A percentile compares a stretch with the other conserved stretches of the same genome.
These are phyloP conservation scores for Mytilinidion resinicola DNA, from an alignment of 495 filamentous ascomycete genomes.

Conservation along the genomic window DNA sequence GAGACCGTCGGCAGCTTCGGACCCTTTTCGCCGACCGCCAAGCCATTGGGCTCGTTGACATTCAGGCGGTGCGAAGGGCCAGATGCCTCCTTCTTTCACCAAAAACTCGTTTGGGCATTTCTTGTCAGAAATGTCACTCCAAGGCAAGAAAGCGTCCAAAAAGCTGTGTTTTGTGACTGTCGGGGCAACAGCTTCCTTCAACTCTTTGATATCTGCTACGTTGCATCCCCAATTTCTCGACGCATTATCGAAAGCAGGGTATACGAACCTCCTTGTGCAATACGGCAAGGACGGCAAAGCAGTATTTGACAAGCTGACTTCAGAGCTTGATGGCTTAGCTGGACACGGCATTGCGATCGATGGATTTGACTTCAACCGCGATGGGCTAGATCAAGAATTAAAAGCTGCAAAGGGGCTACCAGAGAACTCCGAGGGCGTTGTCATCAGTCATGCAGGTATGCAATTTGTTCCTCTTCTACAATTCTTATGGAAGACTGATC, in stretches of 20 bases:
- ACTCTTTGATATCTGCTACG: conserved; percentile 59
- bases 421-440: conserved; percentile 48
- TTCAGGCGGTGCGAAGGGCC: no score
- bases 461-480: background rate
- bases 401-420: conserved; percentile 38
- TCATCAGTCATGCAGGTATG: conserved; percentile 84
- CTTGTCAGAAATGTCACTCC: background rate
- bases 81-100: background rate
- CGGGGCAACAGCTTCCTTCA: conserved; percentile 84
- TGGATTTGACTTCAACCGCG: conserved; percentile 59
- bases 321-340: background rate
- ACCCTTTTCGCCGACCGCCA: no score
- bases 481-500: background rate
- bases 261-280: conserved; percentile 65
- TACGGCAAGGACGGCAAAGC: conserved; percentile 58
- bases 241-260: conserved; percentile 48
- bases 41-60: no score
- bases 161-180: conserved; percentile 75
- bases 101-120: background rate
- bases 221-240: conserved; percentile 55
- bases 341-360: conserved; percentile 44
- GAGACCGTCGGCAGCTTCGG: no score
- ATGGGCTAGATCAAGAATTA: conserved; percentile 55
- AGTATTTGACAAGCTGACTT: conserved; percentile 37
- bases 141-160: conserved; percentile 4